A percentile compares a stretch with the other conserved stretches of the same genome.
Evolutionary conservation across 2,329 filamentous ascomycete genomes (phyloP).

Genomic region (Ceratocystis colombiana): DNA sequence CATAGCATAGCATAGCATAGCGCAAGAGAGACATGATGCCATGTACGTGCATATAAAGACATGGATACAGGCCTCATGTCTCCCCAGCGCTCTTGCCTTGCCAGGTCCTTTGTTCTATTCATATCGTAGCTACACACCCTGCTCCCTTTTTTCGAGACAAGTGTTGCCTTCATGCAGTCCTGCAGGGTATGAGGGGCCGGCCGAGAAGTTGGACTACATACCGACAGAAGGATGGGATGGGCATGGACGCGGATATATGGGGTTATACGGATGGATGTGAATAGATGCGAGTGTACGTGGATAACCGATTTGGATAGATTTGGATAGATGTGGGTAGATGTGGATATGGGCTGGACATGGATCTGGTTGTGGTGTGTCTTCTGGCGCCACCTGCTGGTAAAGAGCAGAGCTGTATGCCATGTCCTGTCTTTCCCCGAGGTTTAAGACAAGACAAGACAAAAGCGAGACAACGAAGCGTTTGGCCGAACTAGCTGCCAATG

Average conservation of each 20-base stretch:
- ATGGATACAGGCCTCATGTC: background rate
- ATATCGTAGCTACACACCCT: background rate
- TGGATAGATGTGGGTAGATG: no score
- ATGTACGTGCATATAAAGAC: conserved; percentile 9
- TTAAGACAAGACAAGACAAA: background rate
- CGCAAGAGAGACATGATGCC: conserved; percentile 8
- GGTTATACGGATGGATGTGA: no score
- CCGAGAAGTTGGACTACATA: background rate
- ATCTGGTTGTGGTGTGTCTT: background rate
- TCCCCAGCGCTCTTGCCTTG: background rate
- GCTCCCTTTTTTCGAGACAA: background rate
- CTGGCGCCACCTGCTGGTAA: background rate
- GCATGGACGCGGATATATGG: no score
- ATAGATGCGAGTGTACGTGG: no score
- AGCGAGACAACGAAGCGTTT: no score
- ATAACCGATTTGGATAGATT: no score
- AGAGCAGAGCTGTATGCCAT: background rate
- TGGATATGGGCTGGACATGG: no score
- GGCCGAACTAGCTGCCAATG: no score
- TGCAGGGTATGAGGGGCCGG: background rate
- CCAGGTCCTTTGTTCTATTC: background rate
- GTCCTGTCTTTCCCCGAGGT: no score
- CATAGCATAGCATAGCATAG: background rate
- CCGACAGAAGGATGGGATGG: background rate
- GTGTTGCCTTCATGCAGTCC: background rate